Evolutionary conservation across 305 asterid species (phyloP).

Genomic region (Withania somnifera): DNA sequence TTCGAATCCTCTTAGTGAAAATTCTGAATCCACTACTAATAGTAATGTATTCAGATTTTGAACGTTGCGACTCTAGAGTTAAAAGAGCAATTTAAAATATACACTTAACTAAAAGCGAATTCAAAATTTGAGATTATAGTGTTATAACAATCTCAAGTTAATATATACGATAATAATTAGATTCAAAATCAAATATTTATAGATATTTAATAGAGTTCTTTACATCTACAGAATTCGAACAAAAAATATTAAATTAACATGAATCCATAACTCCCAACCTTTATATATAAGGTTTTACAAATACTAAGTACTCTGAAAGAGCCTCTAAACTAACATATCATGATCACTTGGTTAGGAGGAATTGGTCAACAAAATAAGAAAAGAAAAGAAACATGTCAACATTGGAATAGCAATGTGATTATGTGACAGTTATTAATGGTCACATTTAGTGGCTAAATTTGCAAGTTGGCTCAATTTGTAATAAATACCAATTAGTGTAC

Average conservation of each 20-base stretch:
- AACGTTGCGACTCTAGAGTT: no score
- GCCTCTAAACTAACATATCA: not conserved
- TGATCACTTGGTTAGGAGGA: no score
- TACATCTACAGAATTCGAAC: accelerated
- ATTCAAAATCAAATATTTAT: not conserved
- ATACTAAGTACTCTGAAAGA: not conserved
- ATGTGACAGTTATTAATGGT: not conserved
- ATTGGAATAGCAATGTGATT: not conserved
- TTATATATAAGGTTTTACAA: no score
- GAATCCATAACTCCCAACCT: not conserved
- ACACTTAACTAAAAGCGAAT: not conserved
- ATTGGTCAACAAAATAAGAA: no score
- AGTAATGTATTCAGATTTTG: no score
- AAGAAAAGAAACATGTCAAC: not conserved
- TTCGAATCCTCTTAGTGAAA: no score
- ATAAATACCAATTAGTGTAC: not conserved
- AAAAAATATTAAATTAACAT: not conserved
- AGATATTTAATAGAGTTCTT: not conserved
- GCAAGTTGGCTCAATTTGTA: not conserved
- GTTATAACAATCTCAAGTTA: not conserved
- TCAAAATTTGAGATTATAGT: not conserved
- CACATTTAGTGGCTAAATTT: not conserved
- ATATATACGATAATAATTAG: not conserved
- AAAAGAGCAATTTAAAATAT: not conserved
- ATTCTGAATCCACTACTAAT: no score